A percentile compares a stretch with the other conserved stretches of the same genome.
Conservation (phyloP, 2,329 filamentous ascomycete genomes). For the Fusarium sp. region DNA sequence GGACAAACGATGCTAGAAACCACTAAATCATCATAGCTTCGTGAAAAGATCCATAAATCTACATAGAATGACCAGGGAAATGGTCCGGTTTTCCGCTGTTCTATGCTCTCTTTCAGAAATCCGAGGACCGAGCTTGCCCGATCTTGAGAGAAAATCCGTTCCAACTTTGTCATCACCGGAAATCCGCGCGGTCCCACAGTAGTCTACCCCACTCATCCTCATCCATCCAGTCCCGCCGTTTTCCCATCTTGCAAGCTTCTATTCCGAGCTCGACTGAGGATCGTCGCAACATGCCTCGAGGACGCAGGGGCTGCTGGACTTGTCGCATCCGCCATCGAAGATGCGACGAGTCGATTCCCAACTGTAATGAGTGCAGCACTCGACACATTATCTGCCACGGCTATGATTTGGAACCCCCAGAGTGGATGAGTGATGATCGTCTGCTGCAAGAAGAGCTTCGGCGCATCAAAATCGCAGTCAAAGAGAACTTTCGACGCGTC, state of each 20-base stretch:
- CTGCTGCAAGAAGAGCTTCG: slow-evolving; percentile 50
- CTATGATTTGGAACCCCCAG: slow-evolving; percentile 53
- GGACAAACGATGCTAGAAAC: neutral
- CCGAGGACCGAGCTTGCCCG: neutral
- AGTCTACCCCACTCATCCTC: neutral
- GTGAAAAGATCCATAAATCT: too few species aligned
- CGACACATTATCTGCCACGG: slow-evolving; percentile 47
- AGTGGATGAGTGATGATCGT: slow-evolving; percentile 53
- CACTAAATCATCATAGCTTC: too few species aligned
- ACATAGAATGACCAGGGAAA: neutral
- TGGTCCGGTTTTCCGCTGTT: neutral
- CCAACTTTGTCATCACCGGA: neutral
- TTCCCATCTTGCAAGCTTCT: slow-evolving; percentile 5
- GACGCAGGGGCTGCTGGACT: slow-evolving; percentile 50
- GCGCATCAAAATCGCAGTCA: slow-evolving; percentile 46
- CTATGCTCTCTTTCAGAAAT: neutral
- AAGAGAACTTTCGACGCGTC: slow-evolving; percentile 44
- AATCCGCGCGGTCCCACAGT: neutral
- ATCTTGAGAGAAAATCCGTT: neutral
- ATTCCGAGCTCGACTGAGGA: slow-evolving; percentile 3
- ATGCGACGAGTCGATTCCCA: slow-evolving; percentile 48
- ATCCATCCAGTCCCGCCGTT: neutral
- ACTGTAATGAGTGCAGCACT: slow-evolving; percentile 46
- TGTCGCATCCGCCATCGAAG: slow-evolving; percentile 51
- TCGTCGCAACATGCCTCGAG: slow-evolving; percentile 17